Evolutionary conservation across 2,329 filamentous ascomycete genomes (phyloP).

Genomic region (Alternaria sp.): DNA sequence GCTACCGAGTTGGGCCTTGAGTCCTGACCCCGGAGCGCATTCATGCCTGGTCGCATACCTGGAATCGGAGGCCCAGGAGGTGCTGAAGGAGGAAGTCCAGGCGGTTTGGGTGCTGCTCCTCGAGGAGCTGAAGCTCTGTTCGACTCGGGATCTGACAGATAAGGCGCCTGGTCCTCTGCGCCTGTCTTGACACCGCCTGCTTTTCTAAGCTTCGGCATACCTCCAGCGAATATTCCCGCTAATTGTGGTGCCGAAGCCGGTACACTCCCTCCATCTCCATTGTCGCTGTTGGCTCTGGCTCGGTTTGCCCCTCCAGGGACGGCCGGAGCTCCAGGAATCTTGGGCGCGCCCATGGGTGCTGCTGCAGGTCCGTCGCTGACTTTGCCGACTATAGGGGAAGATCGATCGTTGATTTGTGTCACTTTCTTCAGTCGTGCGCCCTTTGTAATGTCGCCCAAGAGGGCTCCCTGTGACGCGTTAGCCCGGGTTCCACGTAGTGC

Average conservation of each 20-base stretch:
- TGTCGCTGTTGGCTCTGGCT: conserved; percentile 84
- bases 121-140: conserved; percentile 57
- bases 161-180: conserved; percentile 73
- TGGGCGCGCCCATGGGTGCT: conserved; percentile 75
- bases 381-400: conserved; percentile 73
- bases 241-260: conserved; percentile 70
- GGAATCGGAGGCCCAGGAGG: conserved; percentile 58
- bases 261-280: conserved; percentile 50
- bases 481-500: conserved; percentile 19
- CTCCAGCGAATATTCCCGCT: conserved; percentile 86
- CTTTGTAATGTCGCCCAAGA: conserved; percentile 87
- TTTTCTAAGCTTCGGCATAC: conserved; percentile 95
- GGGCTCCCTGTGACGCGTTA: conserved; percentile 69
- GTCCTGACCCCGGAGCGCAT: conserved; percentile 62
- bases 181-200: conserved; percentile 68
- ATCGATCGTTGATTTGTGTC: conserved; percentile 87
- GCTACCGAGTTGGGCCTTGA: conserved; percentile 66
- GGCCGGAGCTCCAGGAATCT: conserved; percentile 81
- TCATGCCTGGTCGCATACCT: conserved; percentile 64
- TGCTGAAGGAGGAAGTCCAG: conserved; percentile 54
- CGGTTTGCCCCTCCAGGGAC: conserved; percentile 61
- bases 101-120: conserved; percentile 57
- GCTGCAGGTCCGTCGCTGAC: conserved; percentile 63
- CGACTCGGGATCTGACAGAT: conserved; percentile 80
- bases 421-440: conserved; percentile 80